A percentile compares a stretch with the other conserved stretches of the same genome.
phyloP scores from a whole-genome alignment of 306 rosid genomes.

The Datisca glomerata region DNA sequence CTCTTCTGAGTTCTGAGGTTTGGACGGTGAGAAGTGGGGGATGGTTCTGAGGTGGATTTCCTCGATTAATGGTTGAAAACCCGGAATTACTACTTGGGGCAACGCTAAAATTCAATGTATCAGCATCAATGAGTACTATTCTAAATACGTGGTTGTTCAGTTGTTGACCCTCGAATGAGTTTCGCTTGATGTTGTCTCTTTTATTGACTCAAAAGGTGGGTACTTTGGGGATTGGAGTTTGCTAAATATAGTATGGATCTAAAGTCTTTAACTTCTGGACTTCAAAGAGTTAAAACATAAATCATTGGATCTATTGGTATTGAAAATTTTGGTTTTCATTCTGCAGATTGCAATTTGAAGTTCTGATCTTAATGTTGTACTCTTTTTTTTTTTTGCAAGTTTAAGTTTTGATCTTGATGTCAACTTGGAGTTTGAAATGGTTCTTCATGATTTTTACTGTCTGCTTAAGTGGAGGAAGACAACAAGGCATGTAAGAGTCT shows the following conservation, averaged over 20 bases:
- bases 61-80: not conserved
- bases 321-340: not conserved
- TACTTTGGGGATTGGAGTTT: conserved; percentile 13
- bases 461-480: conserved; percentile 14
- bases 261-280: no score
- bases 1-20: no score
- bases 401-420: not conserved
- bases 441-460: no score
- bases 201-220: conserved; percentile 8
- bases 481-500: conserved; percentile 8
- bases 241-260: conserved; percentile 1
- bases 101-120: no score
- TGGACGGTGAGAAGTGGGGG: no score
- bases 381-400: not conserved
- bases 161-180: conserved; percentile 11
- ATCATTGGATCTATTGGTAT: not conserved
- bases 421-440: not conserved
- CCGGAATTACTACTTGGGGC: no score
- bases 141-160: conserved; percentile 11
- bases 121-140: not conserved
- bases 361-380: not conserved
- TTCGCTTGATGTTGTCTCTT: conserved; percentile 6
- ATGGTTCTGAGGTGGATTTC: conserved; percentile 6
- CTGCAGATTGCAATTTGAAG: not conserved
- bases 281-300: conserved; percentile 2